Percentiles rank a stretch among this genome's conserved stretches.
These are phyloP conservation scores for Hirsutella minnesotensis DNA, from an alignment of 2,329 filamentous ascomycete species.

Conservation along the genomic window DNA sequence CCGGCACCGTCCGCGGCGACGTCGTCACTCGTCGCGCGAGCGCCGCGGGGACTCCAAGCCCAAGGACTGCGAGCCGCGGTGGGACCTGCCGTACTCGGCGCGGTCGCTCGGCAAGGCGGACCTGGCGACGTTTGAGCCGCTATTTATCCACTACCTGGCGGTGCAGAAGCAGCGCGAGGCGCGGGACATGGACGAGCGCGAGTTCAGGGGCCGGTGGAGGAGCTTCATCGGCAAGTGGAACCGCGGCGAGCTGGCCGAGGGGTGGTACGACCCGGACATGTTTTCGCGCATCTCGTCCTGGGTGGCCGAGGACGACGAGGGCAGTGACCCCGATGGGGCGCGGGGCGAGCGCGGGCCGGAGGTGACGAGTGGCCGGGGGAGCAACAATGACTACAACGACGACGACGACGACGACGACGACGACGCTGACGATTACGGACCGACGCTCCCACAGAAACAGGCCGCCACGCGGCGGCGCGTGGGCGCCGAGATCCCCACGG, in stretches of 20 bases:
- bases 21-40: conserved; percentile 12
- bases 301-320: conserved; percentile 5
- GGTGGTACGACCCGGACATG: conserved; percentile 82
- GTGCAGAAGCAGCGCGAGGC: conserved; percentile 72
- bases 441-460: conserved; percentile 15
- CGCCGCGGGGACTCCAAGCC: conserved; percentile 1
- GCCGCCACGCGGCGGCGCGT: conserved; percentile 11
- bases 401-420: conserved; percentile 7
- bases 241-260: conserved; percentile 69
- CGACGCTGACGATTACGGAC: conserved; percentile 43
- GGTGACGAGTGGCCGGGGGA: not conserved
- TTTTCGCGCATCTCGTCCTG: conserved; percentile 30
- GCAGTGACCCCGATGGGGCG: no score
- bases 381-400: conserved; percentile 2
- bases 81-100: conserved; percentile 51
- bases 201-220: conserved; percentile 80
- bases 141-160: conserved; percentile 78
- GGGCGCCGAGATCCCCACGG: conserved; percentile 55
- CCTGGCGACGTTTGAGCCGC: conserved; percentile 49
- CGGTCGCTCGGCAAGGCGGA: conserved; percentile 58
- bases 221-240: conserved; percentile 92
- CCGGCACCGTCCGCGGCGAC: no score
- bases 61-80: no score
- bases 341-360: not conserved
- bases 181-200: conserved; percentile 58